Evolutionary conservation across 192 early-diverging fungal genomes (phyloP), one percentile per base, ranked within the genome.

Genomic region (Rhizophagus clarus): DNA sequence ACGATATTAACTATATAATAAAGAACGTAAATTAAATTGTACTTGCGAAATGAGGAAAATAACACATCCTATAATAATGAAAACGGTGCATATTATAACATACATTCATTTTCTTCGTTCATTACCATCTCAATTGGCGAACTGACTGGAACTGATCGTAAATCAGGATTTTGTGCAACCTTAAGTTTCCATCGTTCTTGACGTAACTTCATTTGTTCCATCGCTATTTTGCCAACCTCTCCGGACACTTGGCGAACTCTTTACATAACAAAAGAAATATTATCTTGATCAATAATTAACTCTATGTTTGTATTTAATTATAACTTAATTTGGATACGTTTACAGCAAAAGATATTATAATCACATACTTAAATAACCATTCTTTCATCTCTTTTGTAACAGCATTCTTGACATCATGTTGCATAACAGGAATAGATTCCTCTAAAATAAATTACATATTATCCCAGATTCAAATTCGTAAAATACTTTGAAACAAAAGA

Each of bases 361-460:
- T 45, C 68, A 32, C 84, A 29, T 80, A 96, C 94, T 88, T 93
- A 74, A 90, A 93, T 60, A 98, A 88, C 97, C 98, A 99, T 79
- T 94, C 93, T 72, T 94, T 95, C 85, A 98, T 87, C 81, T 98
- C 97, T 29, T 88, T 85, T 37, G 94, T 86, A 7, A 98, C 97
- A 1, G 92, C 93, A 60, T 92, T 91, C 71, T 95, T 93, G 64
- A 99, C 93, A 67, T 90, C 92, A 20, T 94, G 90, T 82, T 97
- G 94, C 87, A 97, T 91, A n/a, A 90, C 88, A n/a, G 96, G 96
- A 71, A 99, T 88, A 79, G 92, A 95, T 62, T 91, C 88, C 83
- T 93, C 96, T 96, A 74, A 64, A 2, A 74, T 51, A 40, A 82
- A 49, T 68, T 47, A 60, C 20, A 22, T 37, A 40, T 40, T 40